These are phyloP conservation scores for Rhizophagus clarus DNA, from an alignment of 192 early-diverging fungal genomes.

Conservation along the genomic window DNA sequence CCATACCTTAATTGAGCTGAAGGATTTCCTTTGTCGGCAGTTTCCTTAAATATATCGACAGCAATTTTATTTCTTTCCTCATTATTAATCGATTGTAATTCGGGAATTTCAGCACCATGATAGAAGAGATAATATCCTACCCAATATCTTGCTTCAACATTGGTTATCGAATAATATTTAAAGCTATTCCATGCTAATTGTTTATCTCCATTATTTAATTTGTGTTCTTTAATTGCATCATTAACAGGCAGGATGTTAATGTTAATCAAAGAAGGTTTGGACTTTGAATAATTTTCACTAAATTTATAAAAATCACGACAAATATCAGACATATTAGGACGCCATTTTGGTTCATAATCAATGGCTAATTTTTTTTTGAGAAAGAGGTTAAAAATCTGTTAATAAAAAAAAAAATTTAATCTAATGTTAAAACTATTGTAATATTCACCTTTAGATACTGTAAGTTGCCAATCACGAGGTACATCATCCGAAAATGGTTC, in stretches of 20 bases:
- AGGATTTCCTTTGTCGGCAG: constrained; percentile 19
- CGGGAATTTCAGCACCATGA: background rate
- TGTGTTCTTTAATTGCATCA: background rate
- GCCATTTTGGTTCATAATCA: background rate
- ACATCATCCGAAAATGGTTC: background rate
- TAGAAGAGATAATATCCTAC: constrained; percentile 14
- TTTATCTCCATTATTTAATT: background rate
- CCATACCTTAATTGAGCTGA: constrained; percentile 23
- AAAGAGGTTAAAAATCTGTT: too few relatives aligned
- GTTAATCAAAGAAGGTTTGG: background rate
- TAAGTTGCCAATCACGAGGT: background rate
- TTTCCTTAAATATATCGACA: background rate
- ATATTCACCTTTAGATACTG: background rate
- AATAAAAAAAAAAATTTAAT: too few relatives aligned
- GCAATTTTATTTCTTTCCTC: background rate
- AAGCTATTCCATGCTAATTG: constrained; percentile 6
- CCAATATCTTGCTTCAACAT: constrained; percentile 16
- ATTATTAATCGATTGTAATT: background rate
- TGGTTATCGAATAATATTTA: background rate
- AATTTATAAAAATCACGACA: background rate
- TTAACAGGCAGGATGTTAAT: background rate
- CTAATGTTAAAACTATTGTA: background rate
- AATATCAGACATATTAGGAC: background rate
- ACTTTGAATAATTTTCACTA: background rate
- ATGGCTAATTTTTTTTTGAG: background rate